Conservation (phyloP, 139 green algal genomes). For the Spirogloea muscicola region DNA sequence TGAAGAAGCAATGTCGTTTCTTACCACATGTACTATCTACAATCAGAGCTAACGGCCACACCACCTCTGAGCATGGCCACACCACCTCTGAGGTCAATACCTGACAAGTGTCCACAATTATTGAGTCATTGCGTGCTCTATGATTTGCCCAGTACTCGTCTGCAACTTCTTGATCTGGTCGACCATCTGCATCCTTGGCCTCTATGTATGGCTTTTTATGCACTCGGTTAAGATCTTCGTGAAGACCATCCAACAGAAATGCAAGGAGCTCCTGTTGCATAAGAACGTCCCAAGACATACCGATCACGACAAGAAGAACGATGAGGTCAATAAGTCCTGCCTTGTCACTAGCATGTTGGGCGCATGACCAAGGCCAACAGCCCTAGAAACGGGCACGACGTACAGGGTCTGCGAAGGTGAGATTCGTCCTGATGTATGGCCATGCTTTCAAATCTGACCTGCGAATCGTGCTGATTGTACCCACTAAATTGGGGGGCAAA, state of each 20-base stretch:
- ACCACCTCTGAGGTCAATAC: too few relatives aligned
- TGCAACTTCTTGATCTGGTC: slow-evolving; percentile 78
- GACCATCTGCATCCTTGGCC: slow-evolving; percentile 66
- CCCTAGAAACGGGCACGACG: too few relatives aligned
- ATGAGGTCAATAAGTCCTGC: too few relatives aligned
- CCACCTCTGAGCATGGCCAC: too few relatives aligned
- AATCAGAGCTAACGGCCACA: too few relatives aligned
- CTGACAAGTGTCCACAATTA: slow-evolving; percentile 77
- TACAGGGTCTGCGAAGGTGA: too few relatives aligned
- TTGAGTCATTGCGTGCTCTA: slow-evolving; percentile 78
- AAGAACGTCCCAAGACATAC: too few relatives aligned
- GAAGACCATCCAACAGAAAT: slow-evolving; percentile 92
- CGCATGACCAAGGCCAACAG: too few relatives aligned
- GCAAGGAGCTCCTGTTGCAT: slow-evolving; percentile 80
- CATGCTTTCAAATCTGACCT: slow-evolving; percentile 52
- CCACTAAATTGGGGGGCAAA: slow-evolving; percentile 90
- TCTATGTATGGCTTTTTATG: slow-evolving; percentile 86
- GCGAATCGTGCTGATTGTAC: slow-evolving; percentile 89
- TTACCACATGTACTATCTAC: too few relatives aligned
- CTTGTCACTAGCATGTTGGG: too few relatives aligned
- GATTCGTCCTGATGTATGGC: too few relatives aligned
- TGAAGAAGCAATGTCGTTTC: not conserved
- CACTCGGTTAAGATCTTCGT: slow-evolving; percentile 96
- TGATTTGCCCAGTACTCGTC: slow-evolving; percentile 78
- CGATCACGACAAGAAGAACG: too few relatives aligned